Conservation (phyloP, 2,329 filamentous ascomycete genomes). For the Penicillium freii region DNA sequence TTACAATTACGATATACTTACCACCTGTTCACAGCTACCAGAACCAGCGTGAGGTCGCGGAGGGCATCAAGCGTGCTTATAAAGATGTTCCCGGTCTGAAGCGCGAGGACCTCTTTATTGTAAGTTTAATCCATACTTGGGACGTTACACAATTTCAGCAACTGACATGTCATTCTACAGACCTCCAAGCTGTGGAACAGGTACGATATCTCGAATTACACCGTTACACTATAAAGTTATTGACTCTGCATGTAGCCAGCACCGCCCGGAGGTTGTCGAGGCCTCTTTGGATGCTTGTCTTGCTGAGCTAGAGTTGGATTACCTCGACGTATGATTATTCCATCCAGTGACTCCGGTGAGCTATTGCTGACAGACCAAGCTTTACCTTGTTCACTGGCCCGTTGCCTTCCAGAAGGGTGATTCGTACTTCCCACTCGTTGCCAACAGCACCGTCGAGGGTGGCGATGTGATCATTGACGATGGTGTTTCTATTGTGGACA, state of each 20-base stretch:
- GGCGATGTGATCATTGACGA: conserved; percentile 48
- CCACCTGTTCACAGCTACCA: conserved; percentile 29
- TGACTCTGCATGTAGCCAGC: conserved; percentile 31
- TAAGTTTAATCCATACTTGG: conserved; percentile 17
- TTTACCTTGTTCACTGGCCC: conserved; percentile 50
- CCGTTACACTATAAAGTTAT: neutral
- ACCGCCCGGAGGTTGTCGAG: conserved; percentile 53
- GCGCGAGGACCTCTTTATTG: conserved; percentile 43
- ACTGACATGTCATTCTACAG: conserved; percentile 16
- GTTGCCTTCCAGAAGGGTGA: conserved; percentile 41
- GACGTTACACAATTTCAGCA: neutral
- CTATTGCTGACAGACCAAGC: conserved; percentile 20
- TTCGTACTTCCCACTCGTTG: conserved; percentile 48
- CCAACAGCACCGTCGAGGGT: conserved; percentile 36
- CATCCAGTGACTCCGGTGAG: conserved; percentile 5
- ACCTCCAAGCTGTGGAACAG: conserved; percentile 63
- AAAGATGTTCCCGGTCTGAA: conserved; percentile 41
- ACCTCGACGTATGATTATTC: conserved; percentile 49
- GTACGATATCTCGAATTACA: neutral
- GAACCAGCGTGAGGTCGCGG: conserved; percentile 40
- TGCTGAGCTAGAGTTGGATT: conserved; percentile 53
- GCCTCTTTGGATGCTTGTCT: conserved; percentile 51
- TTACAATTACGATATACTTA: neutral
- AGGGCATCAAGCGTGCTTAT: conserved; percentile 37
- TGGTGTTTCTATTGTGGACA: conserved; percentile 41